phyloP scores from a whole-genome alignment of 2,329 filamentous ascomycete genomes.

The Berkeleyomyces rouxiae region DNA sequence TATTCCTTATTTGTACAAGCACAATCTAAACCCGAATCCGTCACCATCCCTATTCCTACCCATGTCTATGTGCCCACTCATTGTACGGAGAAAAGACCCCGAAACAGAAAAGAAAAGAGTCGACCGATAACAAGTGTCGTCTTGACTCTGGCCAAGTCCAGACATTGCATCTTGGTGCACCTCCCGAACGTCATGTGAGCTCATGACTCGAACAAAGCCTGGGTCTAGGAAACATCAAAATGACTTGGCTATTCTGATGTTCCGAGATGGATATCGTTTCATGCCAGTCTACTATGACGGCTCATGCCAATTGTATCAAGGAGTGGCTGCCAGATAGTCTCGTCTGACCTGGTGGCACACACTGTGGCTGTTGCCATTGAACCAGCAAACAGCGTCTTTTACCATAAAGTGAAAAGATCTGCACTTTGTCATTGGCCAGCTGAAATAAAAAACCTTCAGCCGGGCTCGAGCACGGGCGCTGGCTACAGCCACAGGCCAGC shows the following conservation, averaged over 20 bases:
- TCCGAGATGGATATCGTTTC: no score
- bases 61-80: neutral
- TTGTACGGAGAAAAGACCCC: neutral
- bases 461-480: neutral
- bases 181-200: no score
- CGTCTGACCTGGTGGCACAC: neutral
- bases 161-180: no score
- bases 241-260: no score
- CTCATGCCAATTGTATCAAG: no score
- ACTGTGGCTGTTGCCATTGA: neutral
- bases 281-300: no score
- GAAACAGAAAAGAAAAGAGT: neutral
- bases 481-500: neutral
- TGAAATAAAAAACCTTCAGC: neutral
- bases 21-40: neutral
- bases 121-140: neutral
- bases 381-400: neutral
- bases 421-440: neutral
- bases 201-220: no score
- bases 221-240: no score
- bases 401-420: neutral
- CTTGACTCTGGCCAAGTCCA: neutral
- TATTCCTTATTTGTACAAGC: neutral
- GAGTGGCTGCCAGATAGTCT: neutral
- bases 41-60: neutral